phyloP scores from a whole-genome alignment of 306 rosid species.

The Prinsepia uniflora region DNA sequence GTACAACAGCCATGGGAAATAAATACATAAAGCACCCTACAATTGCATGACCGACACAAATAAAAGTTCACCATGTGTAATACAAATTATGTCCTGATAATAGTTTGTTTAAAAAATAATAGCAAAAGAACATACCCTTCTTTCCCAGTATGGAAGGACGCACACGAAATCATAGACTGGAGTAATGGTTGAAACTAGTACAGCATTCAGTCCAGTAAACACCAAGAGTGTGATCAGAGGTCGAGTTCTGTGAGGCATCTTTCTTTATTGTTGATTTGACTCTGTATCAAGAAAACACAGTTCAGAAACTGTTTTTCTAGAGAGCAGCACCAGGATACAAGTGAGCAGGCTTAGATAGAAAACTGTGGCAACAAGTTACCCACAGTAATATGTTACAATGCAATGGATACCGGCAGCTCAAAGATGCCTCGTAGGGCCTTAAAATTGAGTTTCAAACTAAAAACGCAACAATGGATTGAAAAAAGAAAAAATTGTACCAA shows the following conservation, averaged over 20 bases:
- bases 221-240: constrained; percentile 70
- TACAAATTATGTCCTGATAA: not conserved
- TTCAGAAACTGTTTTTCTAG: not conserved
- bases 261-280: constrained; percentile 23
- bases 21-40: too few species aligned
- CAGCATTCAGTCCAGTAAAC: constrained; percentile 62
- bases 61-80: not conserved
- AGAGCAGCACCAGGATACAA: too few species aligned
- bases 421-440: not conserved
- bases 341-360: too few species aligned
- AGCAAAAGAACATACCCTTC: constrained; percentile 46
- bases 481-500: not conserved
- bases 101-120: not conserved
- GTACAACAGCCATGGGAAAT: too few species aligned
- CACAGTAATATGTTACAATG: not conserved
- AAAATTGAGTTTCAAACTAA: not conserved
- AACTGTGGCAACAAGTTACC: not conserved
- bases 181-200: constrained; percentile 54
- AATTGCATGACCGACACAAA: too few species aligned
- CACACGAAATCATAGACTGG: constrained; percentile 80
- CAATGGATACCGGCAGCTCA: not conserved
- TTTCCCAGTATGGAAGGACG: constrained; percentile 80
- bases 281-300: constrained; percentile 25
- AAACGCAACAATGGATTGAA: not conserved
- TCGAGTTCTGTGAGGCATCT: constrained; percentile 71